A percentile compares a stretch with the other conserved stretches of the same genome.
Evolutionary conservation across 2,329 filamentous ascomycete species (phyloP).

Genomic region (Elsinoe ampelina): DNA sequence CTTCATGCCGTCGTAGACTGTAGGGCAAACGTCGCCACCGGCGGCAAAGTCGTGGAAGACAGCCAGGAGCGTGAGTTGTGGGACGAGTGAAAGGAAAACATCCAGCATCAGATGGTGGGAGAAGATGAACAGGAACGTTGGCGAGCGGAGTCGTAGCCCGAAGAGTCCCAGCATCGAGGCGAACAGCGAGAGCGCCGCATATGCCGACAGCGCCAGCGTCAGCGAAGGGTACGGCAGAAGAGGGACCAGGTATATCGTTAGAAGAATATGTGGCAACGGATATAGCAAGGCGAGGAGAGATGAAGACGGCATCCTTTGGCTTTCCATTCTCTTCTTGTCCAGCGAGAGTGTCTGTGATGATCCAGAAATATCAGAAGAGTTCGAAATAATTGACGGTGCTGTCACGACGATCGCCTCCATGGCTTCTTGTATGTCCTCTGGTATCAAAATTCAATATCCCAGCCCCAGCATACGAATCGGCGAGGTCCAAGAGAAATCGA

Average conservation of each 20-base stretch:
- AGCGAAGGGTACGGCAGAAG: constrained; percentile 1
- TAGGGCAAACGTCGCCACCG: constrained; percentile 9
- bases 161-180: constrained; percentile 37
- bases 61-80: constrained; percentile 16
- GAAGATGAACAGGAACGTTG: constrained; percentile 16
- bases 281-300: not conserved
- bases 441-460: not conserved
- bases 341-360: not conserved
- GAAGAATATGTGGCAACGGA: not conserved
- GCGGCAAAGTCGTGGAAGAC: constrained; percentile 15
- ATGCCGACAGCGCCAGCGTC: not conserved
- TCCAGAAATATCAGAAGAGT: not conserved
- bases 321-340: not conserved
- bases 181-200: constrained; percentile 2
- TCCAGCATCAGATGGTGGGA: constrained; percentile 18
- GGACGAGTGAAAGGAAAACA: constrained; percentile 16
- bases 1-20: not conserved
- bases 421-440: not conserved
- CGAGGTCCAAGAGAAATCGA: not conserved
- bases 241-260: constrained; percentile 1
- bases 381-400: not conserved
- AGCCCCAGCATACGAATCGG: not conserved
- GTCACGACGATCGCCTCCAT: not conserved
- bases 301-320: not conserved
- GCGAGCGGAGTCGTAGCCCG: constrained; percentile 7